Base-by-base conservation (phyloP, 2,329 filamentous ascomycete species). In the Incumbomyces lentus region DNA sequence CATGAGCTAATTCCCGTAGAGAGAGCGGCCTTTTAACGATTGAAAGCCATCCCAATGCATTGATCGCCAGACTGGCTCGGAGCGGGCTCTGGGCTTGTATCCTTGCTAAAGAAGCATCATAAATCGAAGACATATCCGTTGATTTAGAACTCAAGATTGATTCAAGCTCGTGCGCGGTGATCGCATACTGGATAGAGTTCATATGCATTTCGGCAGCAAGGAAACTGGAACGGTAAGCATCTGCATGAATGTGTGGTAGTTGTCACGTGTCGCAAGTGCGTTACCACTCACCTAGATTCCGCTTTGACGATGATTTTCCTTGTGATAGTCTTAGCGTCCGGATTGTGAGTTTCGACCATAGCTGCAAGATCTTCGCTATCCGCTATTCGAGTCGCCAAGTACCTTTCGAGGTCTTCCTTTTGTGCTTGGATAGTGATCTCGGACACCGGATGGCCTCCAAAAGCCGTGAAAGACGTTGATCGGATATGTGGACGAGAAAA, bases 151-250 rank as follows among this genome's bases (percentile, higher is more conserved):
- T 13, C 10, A 41, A 17, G 11, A 26, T 17, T 30, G 22, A 6
- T 11, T n/a, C 22, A 7, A 41, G 39, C 22, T 41, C 39, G 11
- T 11, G 18, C 10, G 39, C 18, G 13, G 39, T 41, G n/a, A 41
- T 13, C 13, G 39, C 39, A 30, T n/a, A 41, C 39, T 41, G 39
- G 39, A 41, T 30, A n/a, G 39, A 41, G 22, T 30, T 41, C 17
- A 41, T 29, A 26, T 13, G 39, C 26, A 41, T 41, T 30, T 41
- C 39, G 30, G 39, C 39, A 12, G 39, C 18, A 41, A 30, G 39
- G 39, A 41, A 41, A n/a, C 39, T 41, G 22, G 22, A 5, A 8
- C 8, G 22, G 22, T 26, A 26, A 26, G 22, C 22, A 26, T 26
- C 5, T 8, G 8, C 8, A 26, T 5, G 4, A 8, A n/a, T n/a